A percentile compares a stretch with the other conserved stretches of the same genome.
These are phyloP conservation scores for Berkeleyomyces rouxiae DNA, from an alignment of 2,329 filamentous ascomycete genomes.

Conservation along the genomic window DNA sequence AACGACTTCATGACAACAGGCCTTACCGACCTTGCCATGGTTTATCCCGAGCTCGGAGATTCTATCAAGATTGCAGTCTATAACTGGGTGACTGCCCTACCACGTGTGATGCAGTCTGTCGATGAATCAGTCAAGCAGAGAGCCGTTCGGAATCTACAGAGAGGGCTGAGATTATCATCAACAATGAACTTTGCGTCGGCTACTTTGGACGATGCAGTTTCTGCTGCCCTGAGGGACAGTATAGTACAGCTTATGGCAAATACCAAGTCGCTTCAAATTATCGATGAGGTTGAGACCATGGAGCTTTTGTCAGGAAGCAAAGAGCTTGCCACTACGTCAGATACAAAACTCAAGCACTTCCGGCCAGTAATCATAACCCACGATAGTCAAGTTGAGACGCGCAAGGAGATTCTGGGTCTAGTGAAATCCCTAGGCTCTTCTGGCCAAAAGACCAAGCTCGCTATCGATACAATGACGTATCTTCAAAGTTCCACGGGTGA, in stretches of 20 bases:
- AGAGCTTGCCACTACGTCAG: constrained; percentile 1
- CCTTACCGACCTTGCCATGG: constrained; percentile 44
- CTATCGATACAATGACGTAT: constrained; percentile 47
- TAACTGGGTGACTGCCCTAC: constrained; percentile 65
- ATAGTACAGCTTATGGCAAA: constrained; percentile 26
- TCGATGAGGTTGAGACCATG: constrained; percentile 20
- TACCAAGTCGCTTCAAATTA: constrained; percentile 20
- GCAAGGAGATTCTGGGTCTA: constrained; percentile 40
- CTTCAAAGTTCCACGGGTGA: constrained; percentile 37
- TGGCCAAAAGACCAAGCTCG: constrained; percentile 42
- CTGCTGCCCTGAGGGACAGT: constrained; percentile 57
- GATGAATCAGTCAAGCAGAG: constrained; percentile 64
- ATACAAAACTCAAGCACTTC: constrained; percentile 26
- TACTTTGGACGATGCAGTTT: constrained; percentile 50
- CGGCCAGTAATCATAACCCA: constrained; percentile 44
- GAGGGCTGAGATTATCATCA: constrained; percentile 49
- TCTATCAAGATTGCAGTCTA: constrained; percentile 55
- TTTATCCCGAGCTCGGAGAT: constrained; percentile 45
- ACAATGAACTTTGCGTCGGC: constrained; percentile 46
- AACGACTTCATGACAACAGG: constrained; percentile 27
- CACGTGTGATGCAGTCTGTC: constrained; percentile 65
- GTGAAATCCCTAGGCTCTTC: constrained; percentile 38
- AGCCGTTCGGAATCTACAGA: constrained; percentile 60
- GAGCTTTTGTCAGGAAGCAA: constrained; percentile 8
- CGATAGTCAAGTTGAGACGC: constrained; percentile 49